Evolutionary conservation across 768 basidiomycete genomes (phyloP), one percentile per base, ranked within the genome.

Genomic region (Termitomyces sp.): DNA sequence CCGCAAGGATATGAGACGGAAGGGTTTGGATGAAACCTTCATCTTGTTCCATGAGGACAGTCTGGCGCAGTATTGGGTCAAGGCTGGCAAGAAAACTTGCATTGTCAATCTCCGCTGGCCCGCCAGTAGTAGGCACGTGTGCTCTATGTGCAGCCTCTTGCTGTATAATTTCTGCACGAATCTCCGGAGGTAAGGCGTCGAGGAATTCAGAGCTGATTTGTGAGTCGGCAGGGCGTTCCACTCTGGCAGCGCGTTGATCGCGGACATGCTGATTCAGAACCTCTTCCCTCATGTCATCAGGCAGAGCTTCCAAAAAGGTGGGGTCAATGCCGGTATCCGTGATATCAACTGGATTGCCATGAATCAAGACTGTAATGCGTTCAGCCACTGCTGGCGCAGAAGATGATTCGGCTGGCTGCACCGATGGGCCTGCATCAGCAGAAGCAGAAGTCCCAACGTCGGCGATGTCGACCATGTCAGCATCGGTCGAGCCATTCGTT

Each of bases 251-350:
- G 40, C 89, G 86, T 59, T 88, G 92, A 64, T 98, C 97, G 9
- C 95, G 87, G 63, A 98, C 86, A 67, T 99, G 96, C 67, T 99
- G 97, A 65, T 95, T 95, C 53, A 99, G 80, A 35, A 99, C 94
- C 68, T 99, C 97, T 68, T 97, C 96, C 50, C 97, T 85, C 89
- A 99, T 98, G 62, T 98, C 96, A 67, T 99, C 97, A 0, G 97
- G 97, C 9, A 99, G 75, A 25, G 97, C 97, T 73, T 98, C 95
- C 56, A 99, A 77, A 82, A 99, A 99, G 5, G 93, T 95, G 2
- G 95, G 93, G 69, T 99, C 97, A 66, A 99, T 98, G 5, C 97
- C 97, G 37, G 95, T 96, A 65, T 98, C 95, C 2, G 97, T 99
- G 68, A 99, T 99, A 68, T 99, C 97, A 27, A 98, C 92, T 7